Base-by-base conservation (phyloP, 2,329 filamentous ascomycete genomes). In the Zymoseptoria ardabiliae region DNA sequence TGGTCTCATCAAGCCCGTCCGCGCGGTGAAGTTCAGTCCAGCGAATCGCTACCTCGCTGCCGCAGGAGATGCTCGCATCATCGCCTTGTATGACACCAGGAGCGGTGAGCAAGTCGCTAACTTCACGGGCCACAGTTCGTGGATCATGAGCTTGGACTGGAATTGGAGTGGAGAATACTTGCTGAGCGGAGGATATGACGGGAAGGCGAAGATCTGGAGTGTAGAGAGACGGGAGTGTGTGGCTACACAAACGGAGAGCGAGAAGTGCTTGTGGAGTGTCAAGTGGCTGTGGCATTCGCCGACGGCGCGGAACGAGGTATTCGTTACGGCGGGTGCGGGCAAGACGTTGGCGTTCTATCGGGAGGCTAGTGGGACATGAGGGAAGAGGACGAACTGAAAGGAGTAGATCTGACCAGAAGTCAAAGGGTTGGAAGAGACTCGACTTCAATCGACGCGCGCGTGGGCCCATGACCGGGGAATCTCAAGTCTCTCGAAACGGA, bases 191-290 rank as follows among this genome's bases (percentile, higher is more conserved):
- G 60, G 58, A 4, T 91, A 95, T 73, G 92, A 97, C 71, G 93
- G 94, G 45, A 97, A 96, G 74, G 90, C 89, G 61, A 97, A 96
- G 75, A 89, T 97, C 28, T 99, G 94, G 94, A 93, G 90, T 28
- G 84, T 97, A 60, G 91, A 96, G 68, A 84, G 86, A 35, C 83
- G 85, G 58, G 81, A 82, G 4, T 97, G 94, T 71, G 94, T 99
- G 51, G 91, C 93, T 11, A 99, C 94, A 9, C 91, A 96, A 72
- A 92, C 88, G 59, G 92, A 97, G 77, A 91, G 90, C 5, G 92
- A 93, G 64, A 89, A 89, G 75, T 71, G 69, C 56, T 72, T 97
- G 2, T 97, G 92, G 89, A 84, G 85, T 57, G 90, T 92, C 25
- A 87, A 85, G 69, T 96, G 91, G 91, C 75, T 96, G 61, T 89